Conservation (phyloP, 2,329 filamentous ascomycete genomes). For the Colletotrichum cereale region DNA sequence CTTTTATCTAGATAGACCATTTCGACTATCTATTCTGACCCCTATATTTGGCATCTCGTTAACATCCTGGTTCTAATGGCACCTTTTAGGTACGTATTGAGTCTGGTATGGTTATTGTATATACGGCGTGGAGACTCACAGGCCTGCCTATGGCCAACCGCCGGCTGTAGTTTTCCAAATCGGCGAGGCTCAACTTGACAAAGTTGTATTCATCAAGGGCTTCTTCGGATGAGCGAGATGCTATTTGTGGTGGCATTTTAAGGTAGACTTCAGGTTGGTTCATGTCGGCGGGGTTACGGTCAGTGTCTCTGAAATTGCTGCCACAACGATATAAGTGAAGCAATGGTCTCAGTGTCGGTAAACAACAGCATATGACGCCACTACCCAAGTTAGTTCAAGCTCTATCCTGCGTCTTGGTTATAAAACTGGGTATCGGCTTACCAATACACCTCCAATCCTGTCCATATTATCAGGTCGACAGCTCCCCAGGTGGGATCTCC, state of each 20-base stretch:
- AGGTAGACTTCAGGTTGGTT: not conserved
- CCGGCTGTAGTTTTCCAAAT: not conserved
- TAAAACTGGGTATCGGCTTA: not conserved
- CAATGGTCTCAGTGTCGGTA: slow-evolving; percentile 8
- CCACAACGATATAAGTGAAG: slow-evolving; percentile 5
- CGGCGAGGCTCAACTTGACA: slow-evolving; percentile 7
- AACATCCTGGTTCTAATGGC: not conserved
- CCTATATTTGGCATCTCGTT: no score
- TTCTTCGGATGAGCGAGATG: slow-evolving; percentile 17
- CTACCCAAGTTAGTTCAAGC: not conserved
- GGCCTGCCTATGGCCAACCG: not conserved
- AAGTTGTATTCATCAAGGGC: slow-evolving; percentile 7
- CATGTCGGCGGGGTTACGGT: not conserved
- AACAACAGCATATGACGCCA: slow-evolving; percentile 11
- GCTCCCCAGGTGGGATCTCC: slow-evolving; percentile 36
- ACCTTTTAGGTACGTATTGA: not conserved
- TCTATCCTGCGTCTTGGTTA: accelerated
- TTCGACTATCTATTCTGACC: not conserved
- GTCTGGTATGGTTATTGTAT: not conserved
- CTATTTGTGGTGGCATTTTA: slow-evolving; percentile 13
- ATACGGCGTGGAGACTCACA: not conserved
- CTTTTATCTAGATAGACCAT: no score
- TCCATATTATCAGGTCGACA: slow-evolving; percentile 38
- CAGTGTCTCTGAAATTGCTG: not conserved
- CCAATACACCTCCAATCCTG: slow-evolving; percentile 32